Conservation (phyloP, 2,329 filamentous ascomycete genomes). For the Fusarium camptoceras region DNA sequence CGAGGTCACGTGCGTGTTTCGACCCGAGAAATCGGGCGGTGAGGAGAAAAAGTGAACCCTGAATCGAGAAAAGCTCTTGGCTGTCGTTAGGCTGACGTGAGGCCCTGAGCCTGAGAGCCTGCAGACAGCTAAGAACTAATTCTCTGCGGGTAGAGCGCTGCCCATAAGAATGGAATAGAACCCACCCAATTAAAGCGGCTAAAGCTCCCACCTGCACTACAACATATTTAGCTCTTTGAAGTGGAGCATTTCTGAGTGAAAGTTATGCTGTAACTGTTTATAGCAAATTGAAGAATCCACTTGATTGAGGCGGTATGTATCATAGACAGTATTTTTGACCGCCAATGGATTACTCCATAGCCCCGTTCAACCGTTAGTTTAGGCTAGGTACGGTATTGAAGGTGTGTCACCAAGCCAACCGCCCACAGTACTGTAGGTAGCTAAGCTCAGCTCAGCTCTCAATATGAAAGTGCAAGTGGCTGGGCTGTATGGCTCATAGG, state of each 20-base stretch:
- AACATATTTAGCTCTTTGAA: slow-evolving; percentile 10
- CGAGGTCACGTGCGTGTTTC: slow-evolving; percentile 40
- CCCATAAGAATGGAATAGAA: not conserved
- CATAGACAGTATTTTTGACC: slow-evolving; percentile 17
- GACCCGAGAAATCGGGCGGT: slow-evolving; percentile 1
- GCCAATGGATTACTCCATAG: slow-evolving; percentile 7
- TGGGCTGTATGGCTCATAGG: slow-evolving; percentile 6
- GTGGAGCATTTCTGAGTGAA: slow-evolving; percentile 22
- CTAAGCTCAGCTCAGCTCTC: slow-evolving; percentile 7
- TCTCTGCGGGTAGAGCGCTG: slow-evolving; percentile 25
- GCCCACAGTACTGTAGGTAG: not conserved
- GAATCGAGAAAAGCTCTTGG: slow-evolving; percentile 1
- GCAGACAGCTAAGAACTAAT: not conserved
- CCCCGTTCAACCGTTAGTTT: not conserved
- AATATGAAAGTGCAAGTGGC: slow-evolving; percentile 5
- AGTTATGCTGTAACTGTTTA: slow-evolving; percentile 26
- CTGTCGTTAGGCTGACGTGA: slow-evolving; percentile 38
- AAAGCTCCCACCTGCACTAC: slow-evolving; percentile 34
- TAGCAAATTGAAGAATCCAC: slow-evolving; percentile 22
- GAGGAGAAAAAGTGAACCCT: slow-evolving; percentile 9
- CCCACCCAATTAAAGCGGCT: slow-evolving; percentile 33
- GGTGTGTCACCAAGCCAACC: not conserved
- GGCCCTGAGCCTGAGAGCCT: slow-evolving; percentile 13
- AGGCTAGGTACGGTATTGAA: not conserved
- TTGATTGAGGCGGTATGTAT: slow-evolving; percentile 22